These are phyloP conservation scores for Pyricularia sp. DNA, from an alignment of 2,329 filamentous ascomycete species.

Conservation along the genomic window DNA sequence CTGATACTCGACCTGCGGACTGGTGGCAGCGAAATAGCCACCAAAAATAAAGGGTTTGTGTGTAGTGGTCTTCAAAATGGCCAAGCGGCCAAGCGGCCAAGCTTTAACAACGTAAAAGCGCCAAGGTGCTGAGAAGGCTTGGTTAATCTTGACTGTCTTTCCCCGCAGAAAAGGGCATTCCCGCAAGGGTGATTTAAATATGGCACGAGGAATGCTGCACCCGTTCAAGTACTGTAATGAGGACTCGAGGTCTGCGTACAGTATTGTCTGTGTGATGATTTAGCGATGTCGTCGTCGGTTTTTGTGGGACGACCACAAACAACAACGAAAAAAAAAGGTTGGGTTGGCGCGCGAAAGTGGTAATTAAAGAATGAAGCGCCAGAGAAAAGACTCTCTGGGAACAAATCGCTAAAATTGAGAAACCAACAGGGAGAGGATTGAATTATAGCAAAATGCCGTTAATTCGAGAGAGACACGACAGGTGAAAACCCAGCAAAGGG, in stretches of 20 bases:
- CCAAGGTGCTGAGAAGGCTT: conserved; percentile 2
- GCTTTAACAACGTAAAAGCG: not conserved
- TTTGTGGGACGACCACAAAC: not conserved
- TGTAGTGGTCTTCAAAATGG: not conserved
- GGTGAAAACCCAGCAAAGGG: not conserved
- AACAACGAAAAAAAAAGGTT: not conserved
- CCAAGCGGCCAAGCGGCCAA: not conserved
- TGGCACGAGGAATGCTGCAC: not conserved
- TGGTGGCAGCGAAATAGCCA: not conserved
- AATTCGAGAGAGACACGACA: not conserved
- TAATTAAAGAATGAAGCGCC: not conserved
- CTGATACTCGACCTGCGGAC: not conserved
- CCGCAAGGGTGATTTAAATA: not conserved
- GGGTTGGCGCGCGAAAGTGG: not conserved
- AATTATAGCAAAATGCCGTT: not conserved
- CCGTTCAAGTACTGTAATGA: not conserved
- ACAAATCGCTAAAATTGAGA: not conserved
- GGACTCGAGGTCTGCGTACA: not conserved
- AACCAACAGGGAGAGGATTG: not conserved
- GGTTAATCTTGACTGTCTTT: not conserved
- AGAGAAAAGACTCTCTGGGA: not conserved
- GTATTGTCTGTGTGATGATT: not conserved
- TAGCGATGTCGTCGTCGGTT: not conserved
- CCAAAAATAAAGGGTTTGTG: not conserved
- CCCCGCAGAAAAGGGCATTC: not conserved